These are phyloP conservation scores for Stevia rebaudiana DNA, from an alignment of 140 eudicot species.

Conservation along the genomic window DNA sequence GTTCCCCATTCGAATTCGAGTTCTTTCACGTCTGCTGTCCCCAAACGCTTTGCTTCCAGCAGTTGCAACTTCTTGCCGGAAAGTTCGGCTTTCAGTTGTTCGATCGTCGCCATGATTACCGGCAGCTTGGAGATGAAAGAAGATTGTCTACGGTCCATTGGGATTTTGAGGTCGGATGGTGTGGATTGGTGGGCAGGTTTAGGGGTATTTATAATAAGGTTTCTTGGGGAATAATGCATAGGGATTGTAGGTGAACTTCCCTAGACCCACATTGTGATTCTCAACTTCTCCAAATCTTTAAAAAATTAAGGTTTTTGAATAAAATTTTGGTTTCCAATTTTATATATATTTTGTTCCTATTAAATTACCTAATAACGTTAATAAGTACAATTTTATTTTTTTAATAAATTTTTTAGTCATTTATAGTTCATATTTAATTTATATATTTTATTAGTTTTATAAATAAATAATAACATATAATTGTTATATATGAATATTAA, in stretches of 20 bases:
- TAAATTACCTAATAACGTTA: too few species aligned
- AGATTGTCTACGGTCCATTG: constrained; percentile 20
- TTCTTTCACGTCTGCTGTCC: neutral
- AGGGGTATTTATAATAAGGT: neutral
- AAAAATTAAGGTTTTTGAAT: too few species aligned
- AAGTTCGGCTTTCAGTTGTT: constrained; percentile 4
- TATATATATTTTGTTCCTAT: too few species aligned
- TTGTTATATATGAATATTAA: too few species aligned
- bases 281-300: neutral
- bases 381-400: too few species aligned
- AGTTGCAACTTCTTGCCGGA: constrained; percentile 12
- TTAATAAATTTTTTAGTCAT: too few species aligned
- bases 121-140: constrained; percentile 25
- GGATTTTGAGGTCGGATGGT: neutral
- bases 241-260: constrained; percentile 12
- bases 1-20: constrained; percentile 23
- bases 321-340: too few species aligned
- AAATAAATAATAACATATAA: too few species aligned
- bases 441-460: too few species aligned
- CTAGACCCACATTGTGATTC: constrained; percentile 4
- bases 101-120: constrained; percentile 4
- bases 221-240: constrained; percentile 14
- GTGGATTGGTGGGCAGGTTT: neutral
- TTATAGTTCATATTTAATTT: too few species aligned
- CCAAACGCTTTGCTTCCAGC: constrained; percentile 19